Base-by-base conservation (phyloP, 495 filamentous ascomycete genomes). In the Melanomma pulvis-pyrius region DNA sequence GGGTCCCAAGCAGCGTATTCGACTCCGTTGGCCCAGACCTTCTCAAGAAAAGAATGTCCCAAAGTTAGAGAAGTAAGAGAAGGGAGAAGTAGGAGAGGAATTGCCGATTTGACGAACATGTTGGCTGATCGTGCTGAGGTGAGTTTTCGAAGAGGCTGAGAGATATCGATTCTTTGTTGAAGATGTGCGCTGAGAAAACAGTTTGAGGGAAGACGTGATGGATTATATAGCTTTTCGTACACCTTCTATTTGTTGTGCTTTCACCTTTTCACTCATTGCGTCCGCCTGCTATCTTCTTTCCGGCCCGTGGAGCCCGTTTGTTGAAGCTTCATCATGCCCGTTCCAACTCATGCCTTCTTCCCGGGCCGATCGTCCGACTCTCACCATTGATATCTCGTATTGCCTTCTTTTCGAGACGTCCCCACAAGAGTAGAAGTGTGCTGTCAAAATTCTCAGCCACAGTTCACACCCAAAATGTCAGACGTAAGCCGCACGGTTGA, bases 1-100 rank as follows among this genome's bases (percentile, higher is more conserved):
- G 64, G 64, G 29, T 56, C 34, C 57, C 56, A 67, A 29, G 56
- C 63, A 30, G 36, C 26, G 29, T 66, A 66, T 15, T 52, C n/a
- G 36, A 66, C 28, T 21, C 56, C 46, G 55, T 60, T 60, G 55
- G 56, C 63, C 54, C 55, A 59, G 28, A 66, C 21, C 17, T 66
- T 49, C 15, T 47, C 56, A 29, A 66, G 34, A 21, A 52, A 39
- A 24, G 63, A 59, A 34, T 66, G 63, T 55, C 44, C 63, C n/a
- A 46, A 15, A 36, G 49, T 32, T 3, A 53, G 17, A 13, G 41
- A 32, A 1, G 46, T n/a, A 28, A 66, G 25, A 11, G 56, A 34
- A 30, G 63, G 26, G 48, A 66, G 41, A 30, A 60, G 30, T 9
- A 66, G 30, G 56, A 60, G 19, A 17, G 28, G 60, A 22, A 47